These are phyloP conservation scores for Paecilomyces fulvus DNA, from an alignment of 2,329 filamentous ascomycete species.

Conservation along the genomic window DNA sequence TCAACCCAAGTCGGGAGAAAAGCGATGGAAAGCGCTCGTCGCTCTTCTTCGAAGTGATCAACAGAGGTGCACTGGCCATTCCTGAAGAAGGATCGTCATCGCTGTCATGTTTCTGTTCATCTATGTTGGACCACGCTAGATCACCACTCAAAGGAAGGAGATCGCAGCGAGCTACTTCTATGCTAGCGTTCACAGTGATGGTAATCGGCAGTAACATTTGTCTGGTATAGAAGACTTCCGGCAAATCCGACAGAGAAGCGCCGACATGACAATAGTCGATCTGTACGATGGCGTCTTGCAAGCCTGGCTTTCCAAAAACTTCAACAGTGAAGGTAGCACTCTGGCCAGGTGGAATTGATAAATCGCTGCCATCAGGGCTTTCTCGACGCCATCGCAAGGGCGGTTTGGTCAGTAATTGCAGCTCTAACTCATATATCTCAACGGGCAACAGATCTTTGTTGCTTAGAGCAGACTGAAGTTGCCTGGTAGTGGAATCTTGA, in stretches of 20 bases:
- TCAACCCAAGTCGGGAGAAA: slow-evolving; percentile 33
- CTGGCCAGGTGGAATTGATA: slow-evolving; percentile 57
- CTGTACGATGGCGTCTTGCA: slow-evolving; percentile 70
- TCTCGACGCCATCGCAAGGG: slow-evolving; percentile 51
- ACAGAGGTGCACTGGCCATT: slow-evolving; percentile 6
- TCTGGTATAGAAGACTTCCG: slow-evolving; percentile 71
- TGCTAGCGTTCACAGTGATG: slow-evolving; percentile 83
- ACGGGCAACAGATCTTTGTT: slow-evolving; percentile 69
- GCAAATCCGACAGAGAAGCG: slow-evolving; percentile 56
- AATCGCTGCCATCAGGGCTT: slow-evolving; percentile 38
- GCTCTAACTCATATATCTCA: slow-evolving; percentile 79
- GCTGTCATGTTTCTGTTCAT: slow-evolving; percentile 3
- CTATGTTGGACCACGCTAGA: slow-evolving; percentile 54
- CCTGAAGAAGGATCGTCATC: slow-evolving; percentile 3
- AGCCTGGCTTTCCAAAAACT: slow-evolving; percentile 74
- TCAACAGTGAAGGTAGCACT: slow-evolving; percentile 71
- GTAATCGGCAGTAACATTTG: slow-evolving; percentile 73
- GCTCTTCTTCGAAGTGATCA: slow-evolving; percentile 13
- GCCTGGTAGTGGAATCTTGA: slow-evolving; percentile 74
- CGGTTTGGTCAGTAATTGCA: slow-evolving; percentile 66
- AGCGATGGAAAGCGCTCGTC: slow-evolving; percentile 38
- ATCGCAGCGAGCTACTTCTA: slow-evolving; percentile 74
- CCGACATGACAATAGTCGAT: slow-evolving; percentile 83
- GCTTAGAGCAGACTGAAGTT: slow-evolving; percentile 64
- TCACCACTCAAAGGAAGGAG: slow-evolving; percentile 62